Base-by-base conservation (phyloP, 148 eudicot species). In the Camellia sinensis region DNA sequence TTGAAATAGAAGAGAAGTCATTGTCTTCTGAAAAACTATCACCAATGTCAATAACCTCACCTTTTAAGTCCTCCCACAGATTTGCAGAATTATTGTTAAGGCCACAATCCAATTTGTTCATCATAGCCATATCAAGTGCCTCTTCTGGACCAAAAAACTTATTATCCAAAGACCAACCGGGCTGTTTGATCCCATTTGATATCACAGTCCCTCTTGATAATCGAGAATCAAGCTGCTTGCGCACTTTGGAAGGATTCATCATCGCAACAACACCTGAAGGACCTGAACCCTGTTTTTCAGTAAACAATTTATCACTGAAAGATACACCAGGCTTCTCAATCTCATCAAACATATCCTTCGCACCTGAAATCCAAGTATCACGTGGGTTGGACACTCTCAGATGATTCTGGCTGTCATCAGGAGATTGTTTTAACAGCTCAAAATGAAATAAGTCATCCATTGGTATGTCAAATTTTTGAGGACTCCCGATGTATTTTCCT, bases 41-140 rank as follows among this genome's bases (percentile, higher is more conserved):
- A 79, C 80, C 74, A 56, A 87, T 60, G 80, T 97, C 86, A 78
- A 90, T 86, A 75, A 92, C 92, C 87, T 94, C 98, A 67, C 95
- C 97, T 65, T 78, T 83, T 72, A 86, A 79, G 78, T 88, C 89
- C 78, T 88, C 83, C 45, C 7, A 77, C 66, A 77, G 74, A 85
- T 83, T 89, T 52, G 67, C 81, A 53, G 88, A 82, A 54, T 80
- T 78, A 65, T 79, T 75, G 57, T 75, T 79, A 50, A 61, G 78
- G 59, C 78, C 61, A 77, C 70, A 63, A 29, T 75, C 71, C 67
- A 82, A 80, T 78, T 82, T 85, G 80, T 74, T 71, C 62, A 60
- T 78, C n/a, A 50, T 68, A 67, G 78, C 50, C 45, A 71, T 64
- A 68, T 80, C 75, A 14, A 67, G 29, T 70, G 82, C 80, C 82